Percentiles rank a stretch among this genome's conserved stretches.
These are phyloP conservation scores for Ustilago hordei DNA, from an alignment of 1,284 basidiomycete species.

Conservation along the genomic window DNA sequence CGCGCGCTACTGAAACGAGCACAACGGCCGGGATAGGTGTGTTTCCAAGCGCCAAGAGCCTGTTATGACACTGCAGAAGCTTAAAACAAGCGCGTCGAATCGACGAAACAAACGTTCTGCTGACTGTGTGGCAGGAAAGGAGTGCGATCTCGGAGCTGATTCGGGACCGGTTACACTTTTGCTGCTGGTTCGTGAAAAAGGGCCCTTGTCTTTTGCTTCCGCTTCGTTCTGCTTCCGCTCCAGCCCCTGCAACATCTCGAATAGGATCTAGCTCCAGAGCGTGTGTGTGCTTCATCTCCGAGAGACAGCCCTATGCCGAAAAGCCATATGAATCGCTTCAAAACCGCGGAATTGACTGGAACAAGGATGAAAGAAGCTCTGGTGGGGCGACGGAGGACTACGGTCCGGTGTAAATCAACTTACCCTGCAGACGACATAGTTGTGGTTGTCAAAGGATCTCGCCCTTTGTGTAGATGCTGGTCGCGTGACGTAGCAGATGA, in stretches of 20 bases:
- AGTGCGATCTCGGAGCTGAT: conserved; percentile 4
- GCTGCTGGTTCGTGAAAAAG: neutral
- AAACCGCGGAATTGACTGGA: conserved; percentile 1
- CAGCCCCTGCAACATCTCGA: neutral
- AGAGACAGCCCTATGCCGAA: conserved; percentile 8
- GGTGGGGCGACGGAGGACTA: conserved; percentile 10
- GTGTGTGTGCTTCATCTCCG: conserved; percentile 14
- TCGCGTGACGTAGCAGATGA: neutral
- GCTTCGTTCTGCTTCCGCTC: neutral
- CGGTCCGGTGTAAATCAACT: conserved; percentile 15
- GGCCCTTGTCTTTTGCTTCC: neutral
- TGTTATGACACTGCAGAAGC: neutral
- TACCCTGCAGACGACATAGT: conserved; percentile 43
- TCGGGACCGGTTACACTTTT: neutral
- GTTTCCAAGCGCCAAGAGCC: neutral
- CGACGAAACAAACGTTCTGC: conserved; percentile 7
- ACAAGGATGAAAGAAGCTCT: neutral
- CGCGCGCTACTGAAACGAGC: neutral
- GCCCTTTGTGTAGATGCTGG: neutral
- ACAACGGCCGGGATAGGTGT: neutral
- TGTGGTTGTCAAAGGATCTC: neutral
- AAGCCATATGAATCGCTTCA: conserved; percentile 15
- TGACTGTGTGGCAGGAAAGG: neutral
- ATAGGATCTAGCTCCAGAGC: neutral
- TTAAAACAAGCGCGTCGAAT: conserved; percentile 6